Percentiles rank a stretch among this genome's conserved stretches.
Conservation (phyloP, 495 filamentous ascomycete genomes). For the Chaetomium cochliodes region DNA sequence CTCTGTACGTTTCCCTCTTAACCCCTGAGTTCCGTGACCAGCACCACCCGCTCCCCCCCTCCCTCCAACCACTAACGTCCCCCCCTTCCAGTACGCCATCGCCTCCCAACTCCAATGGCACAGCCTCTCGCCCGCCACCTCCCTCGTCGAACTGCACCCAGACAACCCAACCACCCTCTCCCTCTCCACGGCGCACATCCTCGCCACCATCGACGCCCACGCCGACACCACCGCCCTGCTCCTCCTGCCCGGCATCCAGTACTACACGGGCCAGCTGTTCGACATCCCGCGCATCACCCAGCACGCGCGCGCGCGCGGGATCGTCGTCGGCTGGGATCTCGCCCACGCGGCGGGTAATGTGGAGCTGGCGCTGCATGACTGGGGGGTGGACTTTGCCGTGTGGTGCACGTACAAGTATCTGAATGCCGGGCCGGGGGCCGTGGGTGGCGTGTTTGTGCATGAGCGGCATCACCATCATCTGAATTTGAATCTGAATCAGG, state of each 20-base stretch:
- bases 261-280: slow-evolving; percentile 88
- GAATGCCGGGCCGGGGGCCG: slow-evolving; percentile 84
- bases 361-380: slow-evolving; percentile 77
- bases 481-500: too few relatives aligned
- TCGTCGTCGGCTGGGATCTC: slow-evolving; percentile 90
- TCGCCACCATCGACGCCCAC: slow-evolving; percentile 74
- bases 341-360: slow-evolving; percentile 95
- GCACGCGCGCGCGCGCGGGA: slow-evolving; percentile 71
- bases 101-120: slow-evolving; percentile 84
- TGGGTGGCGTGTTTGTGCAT: slow-evolving; percentile 86
- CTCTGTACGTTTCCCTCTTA: slow-evolving; percentile 52
- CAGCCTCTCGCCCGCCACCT: slow-evolving; percentile 60
- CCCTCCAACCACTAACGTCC: not conserved
- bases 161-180: slow-evolving; percentile 40
- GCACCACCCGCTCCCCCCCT: not conserved
- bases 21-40: not conserved
- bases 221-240: slow-evolving; percentile 73
- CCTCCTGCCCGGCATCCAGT: slow-evolving; percentile 88
- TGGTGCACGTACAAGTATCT: slow-evolving; percentile 99
- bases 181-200: slow-evolving; percentile 69
- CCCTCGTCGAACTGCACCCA: slow-evolving; percentile 65
- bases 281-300: slow-evolving; percentile 82
- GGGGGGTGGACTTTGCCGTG: slow-evolving; percentile 90
- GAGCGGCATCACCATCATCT: slow-evolving; percentile 39
- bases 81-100: slow-evolving; percentile 67